Percentiles rank a stretch among this genome's conserved stretches.
Evolutionary conservation across 106 monocot genomes (phyloP).

Genomic region (Apostasia shenzhenica): DNA sequence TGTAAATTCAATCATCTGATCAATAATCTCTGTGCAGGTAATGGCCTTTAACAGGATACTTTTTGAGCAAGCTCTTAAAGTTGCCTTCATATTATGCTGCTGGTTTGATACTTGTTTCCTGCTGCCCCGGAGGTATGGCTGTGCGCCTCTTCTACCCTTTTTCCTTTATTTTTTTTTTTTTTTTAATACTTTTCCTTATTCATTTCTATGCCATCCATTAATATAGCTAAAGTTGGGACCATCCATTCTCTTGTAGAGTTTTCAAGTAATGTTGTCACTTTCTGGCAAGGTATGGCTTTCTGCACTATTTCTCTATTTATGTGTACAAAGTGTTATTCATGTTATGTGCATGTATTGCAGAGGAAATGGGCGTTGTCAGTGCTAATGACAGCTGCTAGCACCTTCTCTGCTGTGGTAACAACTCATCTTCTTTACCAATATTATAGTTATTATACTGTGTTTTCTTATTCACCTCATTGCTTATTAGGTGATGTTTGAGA

Average conservation of each 20-base stretch:
- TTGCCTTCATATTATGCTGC: constrained; percentile 89
- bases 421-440: not conserved
- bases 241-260: constrained; percentile 52
- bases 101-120: constrained; percentile 80
- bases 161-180: no score
- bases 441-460: no score
- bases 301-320: not conserved
- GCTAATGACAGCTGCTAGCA: constrained; percentile 90
- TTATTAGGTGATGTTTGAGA: no score
- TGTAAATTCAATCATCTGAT: no score
- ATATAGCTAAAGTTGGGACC: not conserved
- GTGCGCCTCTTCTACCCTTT: not conserved
- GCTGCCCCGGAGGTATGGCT: constrained; percentile 90
- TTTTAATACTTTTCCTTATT: no score
- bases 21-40: constrained; percentile 40
- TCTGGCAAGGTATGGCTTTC: constrained; percentile 63
- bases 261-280: constrained; percentile 92
- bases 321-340: not conserved
- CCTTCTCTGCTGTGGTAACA: constrained; percentile 68
- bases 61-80: constrained; percentile 65
- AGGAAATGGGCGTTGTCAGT: constrained; percentile 93
- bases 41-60: constrained; percentile 90
- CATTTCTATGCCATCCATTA: not conserved
- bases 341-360: constrained; percentile 30
- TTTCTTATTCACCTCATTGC: no score